Conservation (phyloP, 2,329 filamentous ascomycete genomes). For the Davidsoniella virescens region DNA sequence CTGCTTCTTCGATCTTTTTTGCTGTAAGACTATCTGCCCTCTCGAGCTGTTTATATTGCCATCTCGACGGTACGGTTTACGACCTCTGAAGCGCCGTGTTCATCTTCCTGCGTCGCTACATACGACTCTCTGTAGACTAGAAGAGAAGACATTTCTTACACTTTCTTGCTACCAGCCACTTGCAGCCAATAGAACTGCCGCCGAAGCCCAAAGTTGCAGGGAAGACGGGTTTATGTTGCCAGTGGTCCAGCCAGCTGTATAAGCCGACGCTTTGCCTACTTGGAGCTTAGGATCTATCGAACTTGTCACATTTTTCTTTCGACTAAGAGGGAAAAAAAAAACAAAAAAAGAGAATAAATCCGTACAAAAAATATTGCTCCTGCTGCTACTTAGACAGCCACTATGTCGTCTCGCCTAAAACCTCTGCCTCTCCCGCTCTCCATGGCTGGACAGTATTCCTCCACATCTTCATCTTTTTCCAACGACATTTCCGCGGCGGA, state of each 20-base stretch:
- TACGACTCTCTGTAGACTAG: neutral
- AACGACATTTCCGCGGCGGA: neutral
- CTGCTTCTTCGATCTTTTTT: neutral
- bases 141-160: neutral
- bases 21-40: neutral
- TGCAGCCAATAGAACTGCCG: conserved; percentile 2
- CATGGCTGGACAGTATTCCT: conserved; percentile 29
- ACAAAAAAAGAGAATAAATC: neutral
- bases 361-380: neutral
- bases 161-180: neutral
- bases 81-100: neutral
- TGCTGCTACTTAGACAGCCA: conserved; percentile 4
- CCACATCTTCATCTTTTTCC: neutral
- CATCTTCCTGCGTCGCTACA: neutral
- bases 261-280: conserved; percentile 8
- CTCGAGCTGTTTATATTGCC: neutral
- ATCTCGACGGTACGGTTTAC: neutral
- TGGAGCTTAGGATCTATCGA: neutral
- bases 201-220: conserved; percentile 2
- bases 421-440: conserved; percentile 37
- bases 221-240: neutral
- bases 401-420: conserved; percentile 34
- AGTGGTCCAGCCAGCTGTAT: conserved; percentile 1
- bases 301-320: neutral
- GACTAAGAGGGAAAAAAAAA: conserved; percentile 1